phyloP scores from a whole-genome alignment of 345 rosid genomes.

The Eucalyptus camaldulensis region DNA sequence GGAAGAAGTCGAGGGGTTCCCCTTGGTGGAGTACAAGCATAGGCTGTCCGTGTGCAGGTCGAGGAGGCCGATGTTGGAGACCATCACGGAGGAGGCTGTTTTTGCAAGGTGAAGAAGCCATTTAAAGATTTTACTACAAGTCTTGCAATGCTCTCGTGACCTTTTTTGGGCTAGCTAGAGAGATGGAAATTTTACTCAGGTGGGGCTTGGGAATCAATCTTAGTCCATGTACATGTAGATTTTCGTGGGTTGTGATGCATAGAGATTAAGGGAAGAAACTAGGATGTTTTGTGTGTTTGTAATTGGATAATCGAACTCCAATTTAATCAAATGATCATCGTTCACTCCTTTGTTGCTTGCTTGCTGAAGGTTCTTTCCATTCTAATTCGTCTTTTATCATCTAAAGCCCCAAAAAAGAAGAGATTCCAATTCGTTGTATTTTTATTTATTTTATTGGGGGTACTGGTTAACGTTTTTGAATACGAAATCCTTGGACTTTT shows the following conservation, averaged over 20 bases:
- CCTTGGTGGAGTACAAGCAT: slow-evolving; percentile 9
- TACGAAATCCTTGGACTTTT: neutral
- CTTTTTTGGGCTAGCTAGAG: neutral
- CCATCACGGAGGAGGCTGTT: slow-evolving; percentile 39
- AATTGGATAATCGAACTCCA: neutral
- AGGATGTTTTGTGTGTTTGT: neutral
- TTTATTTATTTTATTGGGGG: neutral
- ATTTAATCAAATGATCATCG: neutral
- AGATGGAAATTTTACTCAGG: neutral
- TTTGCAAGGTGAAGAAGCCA: slow-evolving; percentile 5
- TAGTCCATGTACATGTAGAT: neutral
- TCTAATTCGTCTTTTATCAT: neutral
- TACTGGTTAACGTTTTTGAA: neutral
- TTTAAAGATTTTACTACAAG: neutral
- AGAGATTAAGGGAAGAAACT: neutral
- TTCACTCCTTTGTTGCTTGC: neutral
- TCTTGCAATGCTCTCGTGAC: neutral
- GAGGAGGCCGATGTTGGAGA: slow-evolving; percentile 46
- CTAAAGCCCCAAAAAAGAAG: neutral
- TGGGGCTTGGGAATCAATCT: neutral
- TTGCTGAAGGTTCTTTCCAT: neutral
- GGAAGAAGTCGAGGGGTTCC: slow-evolving; percentile 15
- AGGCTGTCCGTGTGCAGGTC: slow-evolving; percentile 33
- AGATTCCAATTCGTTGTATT: neutral
- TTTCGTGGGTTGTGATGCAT: neutral